Conservation (phyloP, 2,329 filamentous ascomycete genomes). For the Diaporthe capsici region DNA sequence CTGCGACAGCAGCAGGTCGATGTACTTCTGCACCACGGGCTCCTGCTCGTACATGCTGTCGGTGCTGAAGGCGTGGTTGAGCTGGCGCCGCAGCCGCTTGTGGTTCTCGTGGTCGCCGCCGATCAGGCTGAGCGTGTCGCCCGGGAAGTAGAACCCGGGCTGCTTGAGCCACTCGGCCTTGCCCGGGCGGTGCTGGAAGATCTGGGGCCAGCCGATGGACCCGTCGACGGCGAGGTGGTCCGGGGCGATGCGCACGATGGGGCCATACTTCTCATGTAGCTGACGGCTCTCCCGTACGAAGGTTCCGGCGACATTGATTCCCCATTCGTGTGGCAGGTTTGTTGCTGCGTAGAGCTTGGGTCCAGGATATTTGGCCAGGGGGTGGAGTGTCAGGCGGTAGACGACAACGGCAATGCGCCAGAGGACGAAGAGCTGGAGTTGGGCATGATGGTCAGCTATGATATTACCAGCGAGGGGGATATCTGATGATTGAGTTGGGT, state of each 20-base stretch:
- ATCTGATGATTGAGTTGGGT: no score
- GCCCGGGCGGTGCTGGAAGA: conserved; percentile 35
- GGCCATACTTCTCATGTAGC: conserved; percentile 35
- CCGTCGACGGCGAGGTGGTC: conserved; percentile 30
- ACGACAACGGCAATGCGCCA: conserved; percentile 13
- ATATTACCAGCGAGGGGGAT: background rate
- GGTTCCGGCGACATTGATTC: background rate
- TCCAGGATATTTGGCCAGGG: conserved; percentile 36
- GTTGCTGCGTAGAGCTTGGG: conserved; percentile 32
- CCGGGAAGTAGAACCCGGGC: background rate
- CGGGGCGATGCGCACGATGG: conserved; percentile 34
- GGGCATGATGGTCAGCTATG: background rate
- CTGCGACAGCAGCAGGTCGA: conserved; percentile 19
- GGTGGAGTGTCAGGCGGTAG: conserved; percentile 32
- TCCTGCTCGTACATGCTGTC: conserved; percentile 39
- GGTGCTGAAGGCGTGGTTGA: conserved; percentile 35
- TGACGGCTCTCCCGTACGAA: background rate
- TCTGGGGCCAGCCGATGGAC: conserved; percentile 30
- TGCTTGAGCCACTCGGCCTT: conserved; percentile 27
- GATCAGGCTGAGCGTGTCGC: background rate
- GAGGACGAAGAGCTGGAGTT: conserved; percentile 7
- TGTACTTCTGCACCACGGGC: conserved; percentile 21
- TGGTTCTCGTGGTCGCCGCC: conserved; percentile 9
- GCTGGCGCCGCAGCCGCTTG: conserved; percentile 26
- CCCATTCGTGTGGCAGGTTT: background rate